Base-by-base conservation (phyloP, 257 asterid genomes). In the Primulina eburnea region DNA sequence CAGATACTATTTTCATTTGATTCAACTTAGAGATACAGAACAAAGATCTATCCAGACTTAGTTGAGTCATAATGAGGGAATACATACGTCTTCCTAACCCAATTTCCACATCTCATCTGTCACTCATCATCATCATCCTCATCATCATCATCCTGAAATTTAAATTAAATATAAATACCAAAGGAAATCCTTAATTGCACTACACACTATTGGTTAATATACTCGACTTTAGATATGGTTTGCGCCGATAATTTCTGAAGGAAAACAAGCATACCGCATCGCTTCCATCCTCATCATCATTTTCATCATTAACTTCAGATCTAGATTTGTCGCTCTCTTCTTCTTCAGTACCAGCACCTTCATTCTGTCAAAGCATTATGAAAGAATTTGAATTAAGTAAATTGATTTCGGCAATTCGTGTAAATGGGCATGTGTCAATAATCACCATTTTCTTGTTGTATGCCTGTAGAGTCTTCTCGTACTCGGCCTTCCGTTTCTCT, bases 401-500 rank as follows among this genome's bases (percentile, higher is more conserved):
- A 7, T 6, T 26, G 24, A 62, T 1, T 8, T 28, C 3, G 47
- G 47, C 17, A 43, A 43, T 38, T 38, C 14, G 9, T 9, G 17
- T 24, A 38, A 5, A 4, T 1, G 38, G 20, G 2, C 53, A 28
- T 20, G 35, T 38, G 7, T 5, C 30, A 35, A 38, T 24, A 43
- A 12, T 60, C 78, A 90, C 97, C 32, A 76, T 4, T 78, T 50
- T 84, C 30, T 82, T 89, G 71, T 90, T 89, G 89, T 90, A 90
- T 9, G 94, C 97, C 35, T 76, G 79, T n/a, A 90, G 77, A 38
- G 10, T 83, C 79, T 85, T 87, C 43, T 89, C 96, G 40, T 90
- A 90, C 5, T 90, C 95, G 0, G 17, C 81, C 81, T 90, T 90
- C 73, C 97, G 82, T 62, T 89, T 90, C 64, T 90, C 95, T 2